phyloP scores from a whole-genome alignment of 208 protist species.

The Crithidia sp. region DNA sequence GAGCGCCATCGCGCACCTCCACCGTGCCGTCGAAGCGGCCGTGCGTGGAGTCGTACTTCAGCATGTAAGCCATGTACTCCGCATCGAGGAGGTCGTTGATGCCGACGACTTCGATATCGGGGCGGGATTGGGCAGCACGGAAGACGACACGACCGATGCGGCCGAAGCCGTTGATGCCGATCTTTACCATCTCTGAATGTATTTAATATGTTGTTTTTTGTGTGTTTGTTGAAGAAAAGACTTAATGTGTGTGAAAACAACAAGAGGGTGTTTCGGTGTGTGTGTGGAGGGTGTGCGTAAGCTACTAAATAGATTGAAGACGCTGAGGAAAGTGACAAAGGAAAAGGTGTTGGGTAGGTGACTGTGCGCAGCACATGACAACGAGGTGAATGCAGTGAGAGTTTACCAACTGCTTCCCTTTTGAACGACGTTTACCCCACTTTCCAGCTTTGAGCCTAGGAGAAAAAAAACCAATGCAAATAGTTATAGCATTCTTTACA shows the following conservation, averaged over 20 bases:
- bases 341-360: too few relatives aligned
- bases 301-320: too few relatives aligned
- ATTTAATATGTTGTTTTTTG: too few relatives aligned
- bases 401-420: too few relatives aligned
- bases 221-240: neutral
- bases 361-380: too few relatives aligned
- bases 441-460: too few relatives aligned
- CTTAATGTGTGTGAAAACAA: neutral
- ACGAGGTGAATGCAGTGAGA: too few relatives aligned
- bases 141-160: constrained; percentile 98
- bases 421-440: too few relatives aligned
- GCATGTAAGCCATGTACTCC: constrained; percentile 97
- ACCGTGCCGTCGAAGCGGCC: constrained; percentile 87
- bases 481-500: too few relatives aligned
- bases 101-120: constrained; percentile 69
- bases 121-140: constrained; percentile 66
- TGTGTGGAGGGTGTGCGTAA: neutral
- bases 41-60: constrained; percentile 98
- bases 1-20: constrained; percentile 64
- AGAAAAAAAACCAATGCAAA: too few relatives aligned
- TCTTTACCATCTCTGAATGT: constrained; percentile 43
- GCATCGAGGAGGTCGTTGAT: constrained; percentile 90
- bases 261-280: neutral
- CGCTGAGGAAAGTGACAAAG: too few relatives aligned
- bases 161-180: constrained; percentile 99